These are phyloP conservation scores for Sherardia arvensis DNA, from an alignment of 257 asterid species.

Conservation along the genomic window DNA sequence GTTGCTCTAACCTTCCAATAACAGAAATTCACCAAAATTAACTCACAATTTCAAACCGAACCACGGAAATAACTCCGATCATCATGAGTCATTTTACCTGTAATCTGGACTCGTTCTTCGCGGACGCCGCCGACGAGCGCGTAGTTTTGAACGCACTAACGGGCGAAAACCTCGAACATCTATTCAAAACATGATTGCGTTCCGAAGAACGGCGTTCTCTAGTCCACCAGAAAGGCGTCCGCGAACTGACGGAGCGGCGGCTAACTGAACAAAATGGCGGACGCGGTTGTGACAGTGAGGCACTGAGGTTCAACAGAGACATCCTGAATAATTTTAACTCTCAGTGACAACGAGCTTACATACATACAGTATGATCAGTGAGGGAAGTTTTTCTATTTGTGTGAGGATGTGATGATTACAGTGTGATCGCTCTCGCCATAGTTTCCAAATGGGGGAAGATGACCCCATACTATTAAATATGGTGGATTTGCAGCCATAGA, in stretches of 20 bases:
- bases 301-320: conserved; percentile 9
- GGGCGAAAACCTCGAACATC: neutral
- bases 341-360: neutral
- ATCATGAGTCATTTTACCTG: conserved; percentile 16
- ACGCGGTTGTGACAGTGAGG: conserved; percentile 3
- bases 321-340: neutral
- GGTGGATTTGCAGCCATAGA: conserved; percentile 3
- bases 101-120: conserved; percentile 6
- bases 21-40: neutral
- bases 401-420: neutral
- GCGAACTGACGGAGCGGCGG: conserved; percentile 9
- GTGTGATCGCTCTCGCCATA: neutral
- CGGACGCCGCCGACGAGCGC: conserved; percentile 2
- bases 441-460: neutral
- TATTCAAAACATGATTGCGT: neutral
- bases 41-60: neutral
- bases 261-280: neutral
- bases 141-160: neutral
- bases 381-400: no score
- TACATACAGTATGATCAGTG: neutral
- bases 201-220: neutral
- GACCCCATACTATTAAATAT: neutral
- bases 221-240: neutral
- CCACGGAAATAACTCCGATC: neutral
- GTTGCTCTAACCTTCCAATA: conserved; percentile 51